A percentile compares a stretch with the other conserved stretches of the same genome.
Evolutionary conservation across 116 monocot genomes (phyloP).

Genomic region (Trichopus zeylanicus): DNA sequence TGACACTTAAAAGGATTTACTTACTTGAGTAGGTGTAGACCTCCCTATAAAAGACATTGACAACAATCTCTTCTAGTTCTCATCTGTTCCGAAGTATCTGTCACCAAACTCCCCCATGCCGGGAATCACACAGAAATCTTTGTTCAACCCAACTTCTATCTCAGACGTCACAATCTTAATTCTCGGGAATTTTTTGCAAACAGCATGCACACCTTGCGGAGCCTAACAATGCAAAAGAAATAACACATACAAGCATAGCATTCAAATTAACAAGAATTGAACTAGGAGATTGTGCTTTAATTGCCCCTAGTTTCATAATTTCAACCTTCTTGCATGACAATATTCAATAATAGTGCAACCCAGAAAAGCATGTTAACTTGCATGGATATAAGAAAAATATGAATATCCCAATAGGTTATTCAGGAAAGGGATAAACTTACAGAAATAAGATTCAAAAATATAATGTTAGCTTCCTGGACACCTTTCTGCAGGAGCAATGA

Average conservation of each 20-base stretch:
- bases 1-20: background rate
- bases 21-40: background rate
- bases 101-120: slow-evolving; percentile 98
- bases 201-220: slow-evolving; percentile 79
- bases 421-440: slow-evolving; percentile 26
- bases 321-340: too few relatives aligned
- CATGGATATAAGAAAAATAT: too few relatives aligned
- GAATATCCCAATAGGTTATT: too few relatives aligned
- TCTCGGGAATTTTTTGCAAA: slow-evolving; percentile 78
- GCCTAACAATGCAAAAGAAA: slow-evolving; percentile 34
- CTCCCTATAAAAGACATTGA: background rate
- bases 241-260: background rate
- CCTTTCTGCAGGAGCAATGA: slow-evolving; percentile 65
- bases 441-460: slow-evolving; percentile 88
- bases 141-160: slow-evolving; percentile 73
- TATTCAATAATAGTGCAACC: too few relatives aligned
- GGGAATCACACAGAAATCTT: slow-evolving; percentile 76
- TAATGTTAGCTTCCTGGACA: slow-evolving; percentile 75
- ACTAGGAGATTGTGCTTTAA: too few relatives aligned
- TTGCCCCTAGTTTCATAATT: too few relatives aligned
- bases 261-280: too few relatives aligned
- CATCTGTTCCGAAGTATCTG: slow-evolving; percentile 81
- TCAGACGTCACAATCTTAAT: slow-evolving; percentile 90
- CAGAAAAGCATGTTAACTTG: background rate
- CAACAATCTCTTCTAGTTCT: slow-evolving; percentile 4